phyloP scores from a whole-genome alignment of 257 asterid genomes.

The Rehmannia glutinosa region DNA sequence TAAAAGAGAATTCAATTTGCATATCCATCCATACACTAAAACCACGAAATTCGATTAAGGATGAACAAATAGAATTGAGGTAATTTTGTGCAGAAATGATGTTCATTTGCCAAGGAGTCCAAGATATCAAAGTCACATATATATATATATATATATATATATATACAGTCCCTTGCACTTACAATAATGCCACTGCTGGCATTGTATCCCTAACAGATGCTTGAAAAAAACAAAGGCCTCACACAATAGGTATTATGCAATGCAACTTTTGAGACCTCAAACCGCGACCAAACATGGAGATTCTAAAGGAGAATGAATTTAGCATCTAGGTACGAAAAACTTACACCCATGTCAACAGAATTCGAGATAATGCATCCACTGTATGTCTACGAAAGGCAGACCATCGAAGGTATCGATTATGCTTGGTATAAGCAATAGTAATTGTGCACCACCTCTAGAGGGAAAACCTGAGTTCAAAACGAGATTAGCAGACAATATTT shows the following conservation, averaged over 20 bases:
- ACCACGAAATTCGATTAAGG: not conserved
- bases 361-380: not conserved
- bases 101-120: not conserved
- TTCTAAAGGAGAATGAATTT: not conserved
- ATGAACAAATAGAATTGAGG: not conserved
- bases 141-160: no score
- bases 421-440: conserved; percentile 4
- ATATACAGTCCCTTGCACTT: conserved; percentile 12
- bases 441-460: not conserved
- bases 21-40: conserved; percentile 7
- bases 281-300: not conserved
- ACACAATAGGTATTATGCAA: not conserved
- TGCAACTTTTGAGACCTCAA: not conserved
- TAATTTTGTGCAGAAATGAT: not conserved
- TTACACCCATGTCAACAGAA: not conserved
- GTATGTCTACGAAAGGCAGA: not conserved
- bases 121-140: not conserved
- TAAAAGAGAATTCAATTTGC: not conserved
- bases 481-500: not conserved
- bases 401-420: conserved; percentile 8
- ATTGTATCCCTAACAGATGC: not conserved
- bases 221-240: not conserved
- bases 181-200: not conserved
- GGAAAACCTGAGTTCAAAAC: conserved; percentile 14
- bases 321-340: not conserved